Base-by-base conservation (phyloP, 306 rosid species). In the Malus fusca region DNA sequence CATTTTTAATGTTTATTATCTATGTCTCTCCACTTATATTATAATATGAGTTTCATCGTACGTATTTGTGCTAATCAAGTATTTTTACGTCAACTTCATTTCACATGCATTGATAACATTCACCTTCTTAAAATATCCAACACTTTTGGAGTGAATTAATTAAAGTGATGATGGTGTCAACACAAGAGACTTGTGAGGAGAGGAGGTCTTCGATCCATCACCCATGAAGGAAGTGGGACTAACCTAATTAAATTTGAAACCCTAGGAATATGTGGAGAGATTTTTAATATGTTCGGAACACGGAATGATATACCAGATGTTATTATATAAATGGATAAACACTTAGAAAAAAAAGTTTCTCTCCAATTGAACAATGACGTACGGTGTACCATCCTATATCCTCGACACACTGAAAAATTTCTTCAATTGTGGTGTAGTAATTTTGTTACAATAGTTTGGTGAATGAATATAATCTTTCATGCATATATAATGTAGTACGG, bases 261-360 rank as follows among this genome's bases (percentile, higher is more conserved):
- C 40, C n/a, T 28, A 17, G n/a, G 22, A 22, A 22, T 58, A 4
- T 58, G 23, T 31, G 23, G 25, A 37, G 42, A 37, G 2, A 37
- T 37, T 37, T 7, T 6, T 7, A 7, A 37, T 37, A 2, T 37
- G 42, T 0, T 7, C 2, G 0, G 0, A 37, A 37, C 0, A 37
- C 2, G 0, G 0, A 0, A 37, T 7, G 9, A 0, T 37, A 37
- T 0, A 10, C 0, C 2, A 37, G 0, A 1, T 37, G 2, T 37
- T 37, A 37, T 37, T 37, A 37, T 37, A 37, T 37, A 37, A 37
- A 6, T 37, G 42, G 0, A 37, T 37, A 37, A 7, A 37, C 2
- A 37, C 0, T 7, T 37, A 1, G 1, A 37, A 37, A 6, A 6
- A 35, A 37, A 37, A 37, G 10, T 37, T 37, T 37, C 0, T 2